Base-by-base conservation (phyloP, 208 protist genomes). In the Acanthamoeba pearcei region DNA sequence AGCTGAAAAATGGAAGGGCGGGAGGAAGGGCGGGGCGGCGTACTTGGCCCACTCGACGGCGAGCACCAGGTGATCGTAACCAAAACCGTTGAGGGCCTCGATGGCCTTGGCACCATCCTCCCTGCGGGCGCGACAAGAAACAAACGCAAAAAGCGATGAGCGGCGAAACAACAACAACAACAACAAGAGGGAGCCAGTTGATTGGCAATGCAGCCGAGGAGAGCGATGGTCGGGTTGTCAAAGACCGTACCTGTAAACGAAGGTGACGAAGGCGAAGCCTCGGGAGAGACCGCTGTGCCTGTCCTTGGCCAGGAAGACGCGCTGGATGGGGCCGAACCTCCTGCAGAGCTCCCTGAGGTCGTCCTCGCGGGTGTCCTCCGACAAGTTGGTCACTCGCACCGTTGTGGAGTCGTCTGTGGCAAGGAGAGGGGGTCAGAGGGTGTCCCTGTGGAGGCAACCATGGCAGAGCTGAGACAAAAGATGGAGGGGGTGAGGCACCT, bases 1-100 rank as follows among this genome's bases (percentile, higher is more conserved):
- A 55, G 53, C 55, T 13, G 55, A 8, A 1, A 17, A 19, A 60
- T 17, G 55, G 55, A 60, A 8, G 22, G 55, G 17, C 1, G 64
- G 64, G 64, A 72, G 29, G 38, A 68, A 5, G 42, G 46, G 46
- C 9, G 46, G 46, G 46, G 46, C 9, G 6, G 46, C 35, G 62
- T 49, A 88, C 95, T 95, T 96, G 6, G 96, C 95, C 96, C 96
- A 97, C 72, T 91, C 93, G 51, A 97, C 96, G 22, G 91, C 42
- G 57, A 97, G 83, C 76, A 97, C 96, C 68, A 97, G 55, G 89
- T 97, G 95, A 72, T 96, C 96, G 91, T 97, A 97, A 51, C 96
- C 96, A 68, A 96, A 95, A 49, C 96, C 96, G 68, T 93, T 62
- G 80, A 97, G 74, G 6, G n/a, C 72, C n/a, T 95, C 89, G 70